phyloP scores from a whole-genome alignment of 2,329 filamentous ascomycete species.

The Venturia carpophila region DNA sequence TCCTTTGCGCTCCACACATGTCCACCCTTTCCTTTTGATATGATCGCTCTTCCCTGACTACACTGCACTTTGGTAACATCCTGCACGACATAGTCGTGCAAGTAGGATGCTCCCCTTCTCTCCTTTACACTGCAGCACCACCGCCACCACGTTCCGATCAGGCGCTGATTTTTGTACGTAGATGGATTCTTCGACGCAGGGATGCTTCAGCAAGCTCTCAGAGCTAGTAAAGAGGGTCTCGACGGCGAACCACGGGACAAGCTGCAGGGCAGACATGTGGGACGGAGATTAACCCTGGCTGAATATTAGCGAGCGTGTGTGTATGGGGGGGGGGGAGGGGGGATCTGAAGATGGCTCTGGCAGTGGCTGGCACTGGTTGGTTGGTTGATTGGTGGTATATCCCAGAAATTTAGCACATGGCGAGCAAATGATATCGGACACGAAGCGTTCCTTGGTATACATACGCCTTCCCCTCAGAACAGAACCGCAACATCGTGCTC shows the following conservation, averaged over 20 bases:
- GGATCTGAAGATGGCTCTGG: too few relatives aligned
- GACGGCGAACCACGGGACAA: constrained; percentile 43
- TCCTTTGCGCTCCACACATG: neutral
- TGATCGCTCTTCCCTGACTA: neutral
- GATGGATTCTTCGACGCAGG: constrained; percentile 97
- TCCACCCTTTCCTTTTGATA: neutral
- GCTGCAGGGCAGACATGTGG: constrained; percentile 59
- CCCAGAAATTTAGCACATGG: too few relatives aligned
- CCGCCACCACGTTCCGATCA: neutral
- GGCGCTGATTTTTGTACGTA: constrained; percentile 35
- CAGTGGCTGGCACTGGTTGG: too few relatives aligned
- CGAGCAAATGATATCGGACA: too few relatives aligned
- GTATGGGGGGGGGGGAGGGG: too few relatives aligned
- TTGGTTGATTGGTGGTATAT: too few relatives aligned
- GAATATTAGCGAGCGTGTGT: constrained; percentile 48
- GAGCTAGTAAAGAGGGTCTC: constrained; percentile 54
- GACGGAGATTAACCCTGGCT: constrained; percentile 62
- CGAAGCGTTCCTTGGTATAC: too few relatives aligned
- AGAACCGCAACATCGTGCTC: too few relatives aligned
- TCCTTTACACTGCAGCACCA: neutral
- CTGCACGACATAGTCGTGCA: neutral
- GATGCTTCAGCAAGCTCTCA: constrained; percentile 83
- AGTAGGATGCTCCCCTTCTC: neutral
- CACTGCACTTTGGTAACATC: neutral
- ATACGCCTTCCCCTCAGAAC: too few relatives aligned